Evolutionary conservation across 257 asterid species (phyloP).

Genomic region (Linaria vulgaris): DNA sequence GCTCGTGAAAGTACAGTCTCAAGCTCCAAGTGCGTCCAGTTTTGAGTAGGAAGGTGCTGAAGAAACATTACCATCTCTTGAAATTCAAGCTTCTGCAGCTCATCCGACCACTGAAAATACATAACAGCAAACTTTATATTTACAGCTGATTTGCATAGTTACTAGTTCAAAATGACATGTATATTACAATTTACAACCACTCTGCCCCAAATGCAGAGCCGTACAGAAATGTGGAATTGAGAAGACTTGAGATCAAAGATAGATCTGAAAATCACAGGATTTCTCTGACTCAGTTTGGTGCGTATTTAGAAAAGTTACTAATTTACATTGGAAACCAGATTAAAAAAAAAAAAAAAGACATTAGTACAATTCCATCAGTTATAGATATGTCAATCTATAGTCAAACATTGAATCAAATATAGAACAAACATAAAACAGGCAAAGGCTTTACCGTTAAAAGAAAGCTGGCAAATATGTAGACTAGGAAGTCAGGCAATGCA

Average conservation of each 20-base stretch:
- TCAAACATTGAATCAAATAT: not conserved
- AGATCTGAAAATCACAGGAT: no score
- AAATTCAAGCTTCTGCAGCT: slow-evolving; percentile 80
- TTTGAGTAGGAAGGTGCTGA: slow-evolving; percentile 86
- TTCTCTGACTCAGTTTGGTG: no score
- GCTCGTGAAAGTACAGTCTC: slow-evolving; percentile 94
- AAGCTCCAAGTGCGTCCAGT: slow-evolving; percentile 75
- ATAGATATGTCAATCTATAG: no score
- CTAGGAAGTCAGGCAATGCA: slow-evolving; percentile 88
- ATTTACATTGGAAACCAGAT: no score
- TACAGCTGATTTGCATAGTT: not conserved
- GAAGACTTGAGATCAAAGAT: no score
- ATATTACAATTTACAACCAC: no score
- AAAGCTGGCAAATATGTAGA: slow-evolving; percentile 93
- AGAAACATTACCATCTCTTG: slow-evolving; percentile 99
- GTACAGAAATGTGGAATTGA: no score
- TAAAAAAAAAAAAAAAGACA: no score
- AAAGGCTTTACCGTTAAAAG: slow-evolving; percentile 65
- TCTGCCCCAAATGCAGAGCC: no score
- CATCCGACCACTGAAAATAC: slow-evolving; percentile 77
- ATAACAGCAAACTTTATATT: not conserved
- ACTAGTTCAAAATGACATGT: no score
- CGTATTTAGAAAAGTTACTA: no score
- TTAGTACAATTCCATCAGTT: no score
- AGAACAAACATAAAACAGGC: not conserved